Percentiles rank a stretch among this genome's conserved stretches.
Evolutionary conservation across 495 filamentous ascomycete genomes (phyloP).

Genomic region (Penicillium soppii): DNA sequence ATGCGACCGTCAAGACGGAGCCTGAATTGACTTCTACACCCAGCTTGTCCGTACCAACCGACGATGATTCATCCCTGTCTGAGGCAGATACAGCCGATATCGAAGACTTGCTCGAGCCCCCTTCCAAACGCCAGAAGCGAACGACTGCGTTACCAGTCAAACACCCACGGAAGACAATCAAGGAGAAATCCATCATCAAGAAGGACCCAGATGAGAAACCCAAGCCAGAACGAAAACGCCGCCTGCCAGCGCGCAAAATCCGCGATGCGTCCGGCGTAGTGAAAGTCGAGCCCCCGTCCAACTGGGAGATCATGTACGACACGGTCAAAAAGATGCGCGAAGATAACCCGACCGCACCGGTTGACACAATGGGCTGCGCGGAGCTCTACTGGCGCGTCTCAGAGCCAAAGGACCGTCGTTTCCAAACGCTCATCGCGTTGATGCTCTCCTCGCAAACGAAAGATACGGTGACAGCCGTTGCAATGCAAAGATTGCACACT

Average conservation of each 20-base stretch:
- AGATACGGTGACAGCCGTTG: conserved; percentile 86
- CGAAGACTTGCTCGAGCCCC: conserved; percentile 57
- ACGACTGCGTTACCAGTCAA: conserved; percentile 8
- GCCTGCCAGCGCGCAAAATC: conserved; percentile 65
- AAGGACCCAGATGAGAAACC: conserved; percentile 26
- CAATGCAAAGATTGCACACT: conserved; percentile 75
- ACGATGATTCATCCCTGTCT: conserved; percentile 43
- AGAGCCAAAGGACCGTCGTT: conserved; percentile 62
- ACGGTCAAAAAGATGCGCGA: conserved; percentile 77
- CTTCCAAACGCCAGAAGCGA: conserved; percentile 54
- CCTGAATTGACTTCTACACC: conserved; percentile 9
- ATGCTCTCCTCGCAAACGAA: conserved; percentile 99
- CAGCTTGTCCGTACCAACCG: conserved; percentile 10
- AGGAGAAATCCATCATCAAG: too few species aligned
- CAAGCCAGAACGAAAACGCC: conserved; percentile 26
- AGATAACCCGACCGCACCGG: conserved; percentile 71
- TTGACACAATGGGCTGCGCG: conserved; percentile 98
- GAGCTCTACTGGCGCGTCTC: conserved; percentile 54
- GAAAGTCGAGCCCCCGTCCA: conserved; percentile 64
- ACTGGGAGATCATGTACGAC: conserved; percentile 84
- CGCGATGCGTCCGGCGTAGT: conserved; percentile 54
- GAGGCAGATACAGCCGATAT: conserved; percentile 55
- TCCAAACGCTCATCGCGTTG: conserved; percentile 86
- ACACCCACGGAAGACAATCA: too few species aligned
- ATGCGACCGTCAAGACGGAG: conserved; percentile 13